Base-by-base conservation (phyloP, 352 stramenopile genomes). In the Phytophthora brassicae region DNA sequence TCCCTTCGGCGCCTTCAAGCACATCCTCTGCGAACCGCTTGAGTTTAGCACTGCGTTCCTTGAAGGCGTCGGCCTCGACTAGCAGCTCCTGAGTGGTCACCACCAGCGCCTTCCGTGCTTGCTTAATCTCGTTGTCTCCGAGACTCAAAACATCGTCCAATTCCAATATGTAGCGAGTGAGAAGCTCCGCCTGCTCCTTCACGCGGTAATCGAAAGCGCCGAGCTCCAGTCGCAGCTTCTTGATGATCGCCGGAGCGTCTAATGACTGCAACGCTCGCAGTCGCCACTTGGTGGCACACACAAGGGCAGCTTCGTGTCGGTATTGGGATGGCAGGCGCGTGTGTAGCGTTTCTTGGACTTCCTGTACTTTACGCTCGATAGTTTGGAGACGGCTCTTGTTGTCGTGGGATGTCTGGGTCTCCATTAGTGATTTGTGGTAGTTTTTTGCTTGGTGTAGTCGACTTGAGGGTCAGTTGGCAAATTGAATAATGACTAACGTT, bases 101-200 rank as follows among this genome's bases (percentile, higher is more conserved):
- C 12, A 90, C 81, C 9, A 84, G 38, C 12, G 74, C 66, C 69
- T 90, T 90, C 19, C 81, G 77, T 13, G 69, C 44, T 12, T 53
- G 62, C 64, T 85, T 84, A 61, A 90, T 68, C 12, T 75, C 61
- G 9, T 28, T 43, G 58, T 88, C 70, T 24, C 81, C 81, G 54
- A 79, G 63, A 65, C 81, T 90, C 45, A 88, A 35, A n/a, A 90
- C 75, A 22, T 79, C 65, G 67, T 90, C 81, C 48, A 90, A 57
- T 17, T 86, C 67, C 29, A 74, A 72, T 35, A 90, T 57, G 24
- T 77, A 63, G 3, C 74, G 75, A 8, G 81, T 90, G 2, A 90
- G 70, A 41, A 86, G 63, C 68, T 90, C 81, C 17, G 66, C 72
- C 57, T 86, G 81, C 46, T 86, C 75, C 63, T 83, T 81, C 13